Evolutionary conservation across 1,284 basidiomycete species (phyloP), one percentile per base, ranked within the genome.

Genomic region (Fistulina hepatica): DNA sequence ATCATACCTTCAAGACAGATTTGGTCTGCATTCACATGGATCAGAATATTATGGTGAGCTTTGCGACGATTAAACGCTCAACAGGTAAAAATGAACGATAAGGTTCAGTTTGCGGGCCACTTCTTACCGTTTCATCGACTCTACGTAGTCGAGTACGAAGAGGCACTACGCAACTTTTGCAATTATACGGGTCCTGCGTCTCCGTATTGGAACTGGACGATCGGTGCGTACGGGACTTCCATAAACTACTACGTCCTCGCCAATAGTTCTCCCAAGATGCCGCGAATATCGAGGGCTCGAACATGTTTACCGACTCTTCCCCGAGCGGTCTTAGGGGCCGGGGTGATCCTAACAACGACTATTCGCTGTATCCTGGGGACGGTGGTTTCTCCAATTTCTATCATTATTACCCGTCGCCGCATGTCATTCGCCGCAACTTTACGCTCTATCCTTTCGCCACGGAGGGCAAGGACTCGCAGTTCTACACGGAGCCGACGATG

Each of bases 121-220:
- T 34, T 44, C 20, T 50, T 61, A 26, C 60, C 60, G 1, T 65
- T 54, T 50, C 63, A 65, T 41, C 56, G 63, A 2, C 60, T 55
- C 54, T 62, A 56, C 34, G 43, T 63, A 9, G 36, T 52, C 20
- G 45, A 44, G 11, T 54, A 57, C 36, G 41, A 42, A 31, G 61
- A 64, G 41, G 34, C 51, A 9, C 49, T 64, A 21, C 55, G 51
- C 37, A 41, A 45, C 11, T 52, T 51, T 27, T 65, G 63, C 41
- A 53, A 54, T 6, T 65, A 53, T 45, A 50, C 19, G 1, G 61
- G 60, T 5, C 21, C 37, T 4, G 46, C 48, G 1, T 48, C 50
- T 5, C 63, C 62, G 0, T 65, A 65, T 44, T 64, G 63, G 63
- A 40, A 65, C 40, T 63, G 63, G 63, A 53, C 52, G 8, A 40